Evolutionary conservation across 495 filamentous ascomycete species (phyloP), one percentile per base, ranked within the genome.

Genomic region (Pyrenula aspistea): DNA sequence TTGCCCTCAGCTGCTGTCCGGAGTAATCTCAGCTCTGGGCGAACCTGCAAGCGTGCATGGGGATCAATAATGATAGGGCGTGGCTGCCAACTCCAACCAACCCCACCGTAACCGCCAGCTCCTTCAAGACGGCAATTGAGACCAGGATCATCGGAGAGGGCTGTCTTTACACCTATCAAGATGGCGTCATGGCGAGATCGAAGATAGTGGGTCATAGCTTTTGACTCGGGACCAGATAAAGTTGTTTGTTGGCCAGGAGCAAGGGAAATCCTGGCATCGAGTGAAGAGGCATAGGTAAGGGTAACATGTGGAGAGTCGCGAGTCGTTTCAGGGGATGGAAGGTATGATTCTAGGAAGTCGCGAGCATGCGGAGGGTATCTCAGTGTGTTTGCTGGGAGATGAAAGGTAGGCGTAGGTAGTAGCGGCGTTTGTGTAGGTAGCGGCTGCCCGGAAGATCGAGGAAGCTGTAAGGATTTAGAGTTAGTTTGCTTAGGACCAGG

Each of bases 161-260:
- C 89, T 12, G 91, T 97, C 2, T 86, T 85, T 8, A 87, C 85
- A 10, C 91, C 91, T 22, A 97, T 74, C 11, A 92, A 73, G 55
- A 97, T 94, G 12, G 88, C 89, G 59, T 88, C 83, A 68, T 97
- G 91, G 12, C 77, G 78, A 3, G 82, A 82, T 56, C 91, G 86
- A 19, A 97, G 77, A 67, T 85, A 89, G 67, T 97, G 91, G 0
- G 91, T 96, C 85, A 97, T 89, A 54, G 86, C 77, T 67, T 95
- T 96, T 12, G 89, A 84, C 60, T 83, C 75, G 1, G 83, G 81
- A 23, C 91, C 89, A 4, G 91, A 96, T 2, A 96, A 79, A 0
- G 77, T 70, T 1, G 91, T 96, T 60, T 84, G 87, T 58, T 79
- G 75, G 15, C 89, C 89, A 0, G 88, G 87, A 0, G 81, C 73